Conservation (phyloP, 345 rosid species). For the Ceriops tagal region DNA sequence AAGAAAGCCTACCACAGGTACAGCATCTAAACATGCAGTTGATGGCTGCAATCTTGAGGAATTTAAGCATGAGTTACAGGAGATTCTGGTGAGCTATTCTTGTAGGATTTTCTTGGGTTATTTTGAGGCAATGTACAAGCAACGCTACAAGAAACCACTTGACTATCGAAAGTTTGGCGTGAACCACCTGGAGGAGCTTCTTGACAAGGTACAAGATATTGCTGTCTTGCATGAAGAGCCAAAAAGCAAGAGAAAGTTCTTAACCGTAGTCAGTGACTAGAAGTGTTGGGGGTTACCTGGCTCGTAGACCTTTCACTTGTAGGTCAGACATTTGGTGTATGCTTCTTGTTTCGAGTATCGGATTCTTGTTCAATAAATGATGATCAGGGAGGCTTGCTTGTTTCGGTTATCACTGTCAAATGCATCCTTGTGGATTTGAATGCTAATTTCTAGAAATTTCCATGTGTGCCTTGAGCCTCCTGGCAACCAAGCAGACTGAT, state of each 20-base stretch:
- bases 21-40: conserved; percentile 26
- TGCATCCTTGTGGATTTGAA: conserved; percentile 18
- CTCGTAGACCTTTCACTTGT: background rate
- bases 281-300: background rate
- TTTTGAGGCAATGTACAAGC: conserved; percentile 79
- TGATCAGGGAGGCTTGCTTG: conserved; percentile 10
- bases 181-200: conserved; percentile 68
- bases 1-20: conserved; percentile 22
- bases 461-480: conserved; percentile 7
- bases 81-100: conserved; percentile 81
- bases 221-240: conserved; percentile 47
- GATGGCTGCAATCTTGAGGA: conserved; percentile 42
- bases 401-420: conserved; percentile 5
- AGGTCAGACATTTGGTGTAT: background rate
- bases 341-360: background rate
- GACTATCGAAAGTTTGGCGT: conserved; percentile 56
- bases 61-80: conserved; percentile 80
- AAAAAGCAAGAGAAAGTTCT: conserved; percentile 50
- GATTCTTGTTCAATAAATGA: background rate
- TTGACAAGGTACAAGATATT: conserved; percentile 61
- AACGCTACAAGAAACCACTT: conserved; percentile 69
- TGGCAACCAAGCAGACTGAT: conserved; percentile 9
- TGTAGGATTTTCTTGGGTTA: conserved; percentile 61
- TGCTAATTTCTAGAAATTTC: conserved; percentile 18
- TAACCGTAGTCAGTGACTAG: conserved; percentile 44